phyloP scores from a whole-genome alignment of 2,329 filamentous ascomycete species.

The Nothopassalora personata region DNA sequence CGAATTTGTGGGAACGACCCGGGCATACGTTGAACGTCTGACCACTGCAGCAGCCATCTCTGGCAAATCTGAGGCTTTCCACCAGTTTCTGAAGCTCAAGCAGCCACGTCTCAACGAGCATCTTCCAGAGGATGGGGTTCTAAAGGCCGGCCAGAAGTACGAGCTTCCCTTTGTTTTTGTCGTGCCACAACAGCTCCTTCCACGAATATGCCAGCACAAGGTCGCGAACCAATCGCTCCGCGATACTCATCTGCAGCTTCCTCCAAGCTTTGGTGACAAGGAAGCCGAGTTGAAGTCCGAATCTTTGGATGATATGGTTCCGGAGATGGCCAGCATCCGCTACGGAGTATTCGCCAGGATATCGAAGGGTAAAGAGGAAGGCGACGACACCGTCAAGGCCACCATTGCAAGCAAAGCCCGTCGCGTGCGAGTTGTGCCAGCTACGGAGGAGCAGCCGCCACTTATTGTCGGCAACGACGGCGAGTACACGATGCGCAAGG shows the following conservation, averaged over 20 bases:
- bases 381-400: conserved; percentile 36
- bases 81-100: conserved; percentile 57
- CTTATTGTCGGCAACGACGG: conserved; percentile 46
- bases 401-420: conserved; percentile 48
- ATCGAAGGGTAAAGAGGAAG: conserved; percentile 38
- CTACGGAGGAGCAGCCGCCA: conserved; percentile 55
- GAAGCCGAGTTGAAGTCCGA: conserved; percentile 31
- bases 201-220: conserved; percentile 53
- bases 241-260: conserved; percentile 53
- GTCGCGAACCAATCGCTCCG: conserved; percentile 49
- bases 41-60: conserved; percentile 48
- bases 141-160: conserved; percentile 53
- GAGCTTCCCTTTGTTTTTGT: conserved; percentile 60
- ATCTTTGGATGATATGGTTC: conserved; percentile 56
- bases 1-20: conserved; percentile 50
- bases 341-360: conserved; percentile 48
- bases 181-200: conserved; percentile 56
- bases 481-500: conserved; percentile 51
- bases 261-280: conserved; percentile 56
- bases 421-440: conserved; percentile 57
- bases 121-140: conserved; percentile 52
- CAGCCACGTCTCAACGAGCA: conserved; percentile 52
- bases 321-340: conserved; percentile 56
- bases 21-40: conserved; percentile 52
- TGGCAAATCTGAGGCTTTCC: conserved; percentile 51